Conservation (phyloP, 1,284 basidiomycete genomes). For the Pisolithus thermaeus region DNA sequence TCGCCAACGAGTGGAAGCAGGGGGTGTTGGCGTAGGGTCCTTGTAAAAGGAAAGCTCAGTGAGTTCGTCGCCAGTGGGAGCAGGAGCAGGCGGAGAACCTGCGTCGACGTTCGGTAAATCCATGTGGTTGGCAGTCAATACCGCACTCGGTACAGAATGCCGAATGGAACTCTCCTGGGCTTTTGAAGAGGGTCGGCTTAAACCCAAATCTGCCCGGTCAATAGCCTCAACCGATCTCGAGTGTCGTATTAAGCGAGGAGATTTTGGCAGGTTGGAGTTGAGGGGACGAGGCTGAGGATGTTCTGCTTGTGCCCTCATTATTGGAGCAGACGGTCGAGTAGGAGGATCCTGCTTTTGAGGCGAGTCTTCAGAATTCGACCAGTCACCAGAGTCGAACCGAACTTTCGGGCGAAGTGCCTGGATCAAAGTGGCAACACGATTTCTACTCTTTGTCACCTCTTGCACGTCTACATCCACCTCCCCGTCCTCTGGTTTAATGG, state of each 20-base stretch:
- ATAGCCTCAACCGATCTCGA: constrained; percentile 18
- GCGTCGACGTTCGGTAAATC: constrained; percentile 7
- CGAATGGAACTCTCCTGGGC: constrained; percentile 15
- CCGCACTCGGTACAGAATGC: constrained; percentile 12
- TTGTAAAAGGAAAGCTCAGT: constrained; percentile 27
- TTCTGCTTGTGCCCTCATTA: constrained; percentile 8
- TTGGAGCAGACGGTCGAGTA: constrained; percentile 9
- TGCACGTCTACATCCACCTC: constrained; percentile 35
- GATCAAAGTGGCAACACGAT: constrained; percentile 48
- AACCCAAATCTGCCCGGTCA: constrained; percentile 2
- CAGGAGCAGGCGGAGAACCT: constrained; percentile 1
- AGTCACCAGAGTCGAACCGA: constrained; percentile 37
- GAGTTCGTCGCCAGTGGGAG: constrained; percentile 11
- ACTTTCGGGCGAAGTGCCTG: constrained; percentile 49
- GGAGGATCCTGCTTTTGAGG: constrained; percentile 23
- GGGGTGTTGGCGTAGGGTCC: constrained; percentile 22
- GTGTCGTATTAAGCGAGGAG: constrained; percentile 9
- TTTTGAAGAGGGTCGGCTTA: constrained; percentile 9
- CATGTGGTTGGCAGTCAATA: constrained; percentile 2
- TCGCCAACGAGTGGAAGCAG: constrained; percentile 44
- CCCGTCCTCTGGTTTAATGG: constrained; percentile 41
- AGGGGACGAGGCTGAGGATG: constrained; percentile 12
- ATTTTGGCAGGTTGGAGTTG: constrained; percentile 20
- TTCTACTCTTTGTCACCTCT: constrained; percentile 32
- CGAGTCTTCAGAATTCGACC: constrained; percentile 26